Conservation (phyloP, 768 basidiomycete genomes). For the Bullera alba region DNA sequence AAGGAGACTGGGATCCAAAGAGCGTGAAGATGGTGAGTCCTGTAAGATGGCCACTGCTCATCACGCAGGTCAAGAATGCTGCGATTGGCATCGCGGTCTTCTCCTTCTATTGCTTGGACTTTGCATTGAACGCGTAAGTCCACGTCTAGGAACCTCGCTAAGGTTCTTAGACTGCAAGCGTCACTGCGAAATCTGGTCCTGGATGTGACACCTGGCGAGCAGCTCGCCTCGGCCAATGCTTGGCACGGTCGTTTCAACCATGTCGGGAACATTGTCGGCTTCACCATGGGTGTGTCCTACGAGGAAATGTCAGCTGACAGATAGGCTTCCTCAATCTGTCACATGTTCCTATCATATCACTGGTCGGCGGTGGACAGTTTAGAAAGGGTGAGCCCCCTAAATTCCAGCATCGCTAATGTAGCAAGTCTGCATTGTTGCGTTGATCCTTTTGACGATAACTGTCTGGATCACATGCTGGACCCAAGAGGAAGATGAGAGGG, state of each 20-base stretch:
- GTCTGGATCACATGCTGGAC: constrained; percentile 83
- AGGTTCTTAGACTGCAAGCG: constrained; percentile 51
- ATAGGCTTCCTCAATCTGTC: constrained; percentile 82
- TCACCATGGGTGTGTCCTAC: constrained; percentile 66
- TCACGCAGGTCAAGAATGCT: constrained; percentile 56
- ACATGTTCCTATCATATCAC: constrained; percentile 64
- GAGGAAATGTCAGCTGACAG: neutral
- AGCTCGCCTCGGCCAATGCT: constrained; percentile 88
- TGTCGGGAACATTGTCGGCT: constrained; percentile 93
- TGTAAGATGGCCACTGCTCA: neutral
- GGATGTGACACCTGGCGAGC: constrained; percentile 79
- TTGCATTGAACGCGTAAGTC: constrained; percentile 77
- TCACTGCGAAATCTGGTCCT: constrained; percentile 88
- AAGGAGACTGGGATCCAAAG: constrained; percentile 80
- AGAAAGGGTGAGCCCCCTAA: constrained; percentile 54
- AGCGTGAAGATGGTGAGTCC: constrained; percentile 56
- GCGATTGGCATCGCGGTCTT: constrained; percentile 80
- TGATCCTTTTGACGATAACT: constrained; percentile 67
- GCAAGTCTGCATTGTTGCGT: constrained; percentile 73
- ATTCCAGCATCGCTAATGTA: neutral
- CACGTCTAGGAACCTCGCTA: neutral
- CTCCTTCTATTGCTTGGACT: constrained; percentile 90
- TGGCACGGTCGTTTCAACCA: constrained; percentile 97
- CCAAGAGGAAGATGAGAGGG: constrained; percentile 60
- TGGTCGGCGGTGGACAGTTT: constrained; percentile 87